Base-by-base conservation (phyloP, 2,329 filamentous ascomycete species). In the Aureobasidium subglaciale region DNA sequence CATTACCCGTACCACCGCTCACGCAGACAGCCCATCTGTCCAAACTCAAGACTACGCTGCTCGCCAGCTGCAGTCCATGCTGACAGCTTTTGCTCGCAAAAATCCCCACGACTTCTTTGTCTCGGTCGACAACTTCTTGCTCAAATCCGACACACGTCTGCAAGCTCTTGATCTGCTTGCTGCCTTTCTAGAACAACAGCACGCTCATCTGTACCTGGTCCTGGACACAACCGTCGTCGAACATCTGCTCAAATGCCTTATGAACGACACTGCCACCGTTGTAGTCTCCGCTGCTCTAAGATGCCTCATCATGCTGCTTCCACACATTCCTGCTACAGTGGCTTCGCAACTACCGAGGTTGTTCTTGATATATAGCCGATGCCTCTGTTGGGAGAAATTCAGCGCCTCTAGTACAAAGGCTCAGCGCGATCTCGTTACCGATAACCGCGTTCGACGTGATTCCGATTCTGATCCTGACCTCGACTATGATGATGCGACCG, bases 351-450 rank as follows among this genome's bases (percentile, higher is more conserved):
- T 93, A 5, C 84, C 87, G 27, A 81, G 82, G 18, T 74, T 93
- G 16, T 93, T 92, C 76, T 85, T 90, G 59, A 85, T 93, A 52
- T 93, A 93, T 67, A 87, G 85, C 55, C 78, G 89, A 46, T 71
- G 92, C 41, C 72, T 93, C 0, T 93, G 91, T 65, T 93, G 88
- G 87, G 85, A 90, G 62, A 76, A 75, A 58, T 73, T 78, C 59
- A 74, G 69, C 37, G 60, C 66, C 5, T 58, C 66, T 10, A 69
- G 64, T 54, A 65, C 65, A 0, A 64, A 67, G 30, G 63, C 66
- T 3, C 64, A 70, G 40, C 63, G 61, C 42, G 63, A 63, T 43
- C 59, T 69, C 13, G 67, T 71, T 27, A 69, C 64, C 1, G 67
- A 70, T 37, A 66, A 71, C 43, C 62, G 68, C 11, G 59, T 63